phyloP scores from a whole-genome alignment of 1,284 basidiomycete species.

The Heterobasidion irregulare region DNA sequence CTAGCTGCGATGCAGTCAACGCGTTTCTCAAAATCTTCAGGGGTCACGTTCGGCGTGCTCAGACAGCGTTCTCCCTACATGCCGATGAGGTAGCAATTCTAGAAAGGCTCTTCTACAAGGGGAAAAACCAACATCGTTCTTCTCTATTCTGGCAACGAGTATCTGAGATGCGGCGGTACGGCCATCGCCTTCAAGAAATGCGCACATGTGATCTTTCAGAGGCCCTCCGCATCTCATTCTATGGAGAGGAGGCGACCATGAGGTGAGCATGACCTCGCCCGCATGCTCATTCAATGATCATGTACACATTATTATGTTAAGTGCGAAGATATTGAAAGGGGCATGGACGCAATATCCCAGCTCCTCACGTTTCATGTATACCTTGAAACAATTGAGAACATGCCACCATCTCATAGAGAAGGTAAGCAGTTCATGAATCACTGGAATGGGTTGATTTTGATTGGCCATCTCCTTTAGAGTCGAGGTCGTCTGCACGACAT shows the following conservation, averaged over 20 bases:
- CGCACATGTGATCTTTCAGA: conserved; percentile 35
- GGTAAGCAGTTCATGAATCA: conserved; percentile 22
- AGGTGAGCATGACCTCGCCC: conserved; percentile 29
- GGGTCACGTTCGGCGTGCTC: conserved; percentile 40
- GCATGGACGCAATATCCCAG: conserved; percentile 55
- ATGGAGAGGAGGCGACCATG: conserved; percentile 29
- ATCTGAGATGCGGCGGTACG: conserved; percentile 50
- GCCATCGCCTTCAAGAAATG: conserved; percentile 36
- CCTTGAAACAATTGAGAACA: conserved; percentile 26
- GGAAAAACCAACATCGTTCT: conserved; percentile 69
- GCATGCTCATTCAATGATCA: background rate
- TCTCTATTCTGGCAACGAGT: conserved; percentile 67
- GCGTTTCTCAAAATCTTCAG: conserved; percentile 53
- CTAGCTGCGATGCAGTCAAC: conserved; percentile 39
- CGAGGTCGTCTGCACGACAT: conserved; percentile 34
- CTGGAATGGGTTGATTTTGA: background rate
- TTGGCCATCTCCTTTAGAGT: conserved; percentile 30
- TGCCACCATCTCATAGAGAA: conserved; percentile 33
- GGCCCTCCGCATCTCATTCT: conserved; percentile 48
- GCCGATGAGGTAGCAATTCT: conserved; percentile 51
- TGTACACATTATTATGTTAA: conserved; percentile 13
- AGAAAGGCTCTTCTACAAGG: conserved; percentile 68
- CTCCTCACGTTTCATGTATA: conserved; percentile 21
- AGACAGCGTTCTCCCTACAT: conserved; percentile 31
- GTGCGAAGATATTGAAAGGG: conserved; percentile 41